Evolutionary conservation across 495 filamentous ascomycete species (phyloP), one percentile per base, ranked within the genome.

Genomic region (Parathielavia appendiculata): DNA sequence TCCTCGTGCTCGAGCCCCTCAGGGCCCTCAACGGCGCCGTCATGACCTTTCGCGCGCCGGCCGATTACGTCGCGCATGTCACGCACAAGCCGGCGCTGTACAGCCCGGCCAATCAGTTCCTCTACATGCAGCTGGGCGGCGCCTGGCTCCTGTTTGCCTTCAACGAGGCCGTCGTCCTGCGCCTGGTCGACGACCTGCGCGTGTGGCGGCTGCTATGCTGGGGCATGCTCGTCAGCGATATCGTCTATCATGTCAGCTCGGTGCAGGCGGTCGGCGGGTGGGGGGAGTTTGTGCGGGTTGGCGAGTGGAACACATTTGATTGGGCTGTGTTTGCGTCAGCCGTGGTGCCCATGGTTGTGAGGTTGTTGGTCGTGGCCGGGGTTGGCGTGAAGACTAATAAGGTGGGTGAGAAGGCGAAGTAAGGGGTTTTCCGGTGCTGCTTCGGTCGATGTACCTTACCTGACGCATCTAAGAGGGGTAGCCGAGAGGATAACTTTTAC

Each of bases 1-100:
- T 85, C 70, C 79, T 83, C 51, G 66, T 69, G 57, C 68, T 84
- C 61, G 83, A 86, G 66, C 83, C 83, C n/a, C 48, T 83, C 51
- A 72, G 50, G 22, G 64, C 64, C 22, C 14, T 63, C 48, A 62
- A 49, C 47, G 58, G 62, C 49, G 58, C 52, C 54, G 26, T 58
- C 61, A 73, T 84, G 20, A 58, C 63, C 10, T 66, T 84, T 50
- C 80, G 77, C 22, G 60, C 77, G 56, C 64, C 72, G 6, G 38
- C 68, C 14, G 65, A 68, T 38, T 75, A 76, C 43, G 66, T 73
- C 12, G 46, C 54, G 14, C 41, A 34, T 35, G 59, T 70, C 51
- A 65, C 63, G 16, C 67, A 43, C 19, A 54, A 53, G 19, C 14
- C 50, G 26, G 58, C 56, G 5, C 13, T 40, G 50, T 61, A 57